Evolutionary conservation across 352 stramenopile genomes (phyloP).

Genomic region (Aphanomyces euteiches): DNA sequence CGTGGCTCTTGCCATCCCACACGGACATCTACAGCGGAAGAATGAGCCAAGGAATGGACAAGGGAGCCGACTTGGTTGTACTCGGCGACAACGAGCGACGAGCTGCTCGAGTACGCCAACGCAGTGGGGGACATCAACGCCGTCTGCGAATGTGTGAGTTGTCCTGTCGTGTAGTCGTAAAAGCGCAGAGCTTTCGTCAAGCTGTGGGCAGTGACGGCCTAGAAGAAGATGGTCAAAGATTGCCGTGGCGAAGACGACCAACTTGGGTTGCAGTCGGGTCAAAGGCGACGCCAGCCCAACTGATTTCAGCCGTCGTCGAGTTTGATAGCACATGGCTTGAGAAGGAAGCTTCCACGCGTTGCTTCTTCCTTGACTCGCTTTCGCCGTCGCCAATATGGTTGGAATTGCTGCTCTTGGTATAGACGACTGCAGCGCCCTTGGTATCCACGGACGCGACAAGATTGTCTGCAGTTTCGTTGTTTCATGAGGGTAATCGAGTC

Average conservation of each 20-base stretch:
- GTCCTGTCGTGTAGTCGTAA: slow-evolving; percentile 19
- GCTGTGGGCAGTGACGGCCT: slow-evolving; percentile 21
- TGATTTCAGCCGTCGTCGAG: slow-evolving; percentile 12
- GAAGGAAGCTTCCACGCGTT: neutral
- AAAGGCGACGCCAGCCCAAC: slow-evolving; percentile 26
- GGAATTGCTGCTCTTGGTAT: slow-evolving; percentile 14
- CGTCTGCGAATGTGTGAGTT: slow-evolving; percentile 11
- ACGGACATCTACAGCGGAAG: slow-evolving; percentile 26
- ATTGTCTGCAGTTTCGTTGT: neutral
- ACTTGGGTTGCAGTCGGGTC: slow-evolving; percentile 3
- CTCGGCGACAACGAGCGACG: slow-evolving; percentile 27
- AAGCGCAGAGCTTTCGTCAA: slow-evolving; percentile 27
- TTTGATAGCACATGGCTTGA: slow-evolving; percentile 5
- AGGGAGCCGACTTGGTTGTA: slow-evolving; percentile 28
- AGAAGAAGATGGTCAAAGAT: neutral
- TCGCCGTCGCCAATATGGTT: neutral
- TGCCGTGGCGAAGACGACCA: neutral
- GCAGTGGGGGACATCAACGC: slow-evolving; percentile 12
- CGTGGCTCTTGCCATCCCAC: slow-evolving; percentile 28
- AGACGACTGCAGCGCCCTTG: slow-evolving; percentile 7
- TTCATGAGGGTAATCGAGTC: neutral
- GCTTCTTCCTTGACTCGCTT: slow-evolving; percentile 20
- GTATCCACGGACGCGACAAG: slow-evolving; percentile 24
- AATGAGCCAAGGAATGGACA: neutral
- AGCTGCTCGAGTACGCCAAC: slow-evolving; percentile 23